Percentiles rank a stretch among this genome's conserved stretches.
These are phyloP conservation scores for Pseudogymnoascus sp. DNA, from an alignment of 2,329 filamentous ascomycete genomes.

Conservation along the genomic window DNA sequence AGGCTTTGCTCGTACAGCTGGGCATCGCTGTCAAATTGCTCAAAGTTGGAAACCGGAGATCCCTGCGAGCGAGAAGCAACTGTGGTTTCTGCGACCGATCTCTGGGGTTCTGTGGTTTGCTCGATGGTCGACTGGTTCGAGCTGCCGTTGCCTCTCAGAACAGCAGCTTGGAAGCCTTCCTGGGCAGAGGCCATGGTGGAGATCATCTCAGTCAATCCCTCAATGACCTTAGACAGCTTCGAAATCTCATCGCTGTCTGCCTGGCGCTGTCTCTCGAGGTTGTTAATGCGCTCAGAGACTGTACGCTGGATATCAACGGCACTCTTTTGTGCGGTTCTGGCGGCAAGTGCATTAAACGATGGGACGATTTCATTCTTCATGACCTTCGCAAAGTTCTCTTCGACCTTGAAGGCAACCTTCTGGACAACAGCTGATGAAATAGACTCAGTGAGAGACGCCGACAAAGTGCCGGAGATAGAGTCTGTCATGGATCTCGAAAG, in stretches of 20 bases:
- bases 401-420: slow-evolving; percentile 58
- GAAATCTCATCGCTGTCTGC: slow-evolving; percentile 54
- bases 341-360: slow-evolving; percentile 54
- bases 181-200: slow-evolving; percentile 62
- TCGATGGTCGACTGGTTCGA: slow-evolving; percentile 28
- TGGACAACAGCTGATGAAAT: slow-evolving; percentile 66
- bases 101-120: slow-evolving; percentile 8
- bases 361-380: slow-evolving; percentile 59
- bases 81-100: not conserved
- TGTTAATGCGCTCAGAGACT: slow-evolving; percentile 22
- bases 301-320: slow-evolving; percentile 60
- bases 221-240: slow-evolving; percentile 59
- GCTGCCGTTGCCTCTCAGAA: slow-evolving; percentile 47
- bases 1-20: slow-evolving; percentile 2
- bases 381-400: slow-evolving; percentile 56
- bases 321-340: slow-evolving; percentile 59
- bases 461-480: not conserved
- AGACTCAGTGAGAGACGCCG: slow-evolving; percentile 30
- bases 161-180: slow-evolving; percentile 57
- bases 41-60: not conserved
- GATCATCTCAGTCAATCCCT: slow-evolving; percentile 59
- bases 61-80: not conserved
- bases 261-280: slow-evolving; percentile 20
- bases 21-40: not conserved
- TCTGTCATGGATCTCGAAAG: slow-evolving; percentile 4